Evolutionary conservation across 208 protist genomes (phyloP).

Genomic region (Crithidia fasciculata): DNA sequence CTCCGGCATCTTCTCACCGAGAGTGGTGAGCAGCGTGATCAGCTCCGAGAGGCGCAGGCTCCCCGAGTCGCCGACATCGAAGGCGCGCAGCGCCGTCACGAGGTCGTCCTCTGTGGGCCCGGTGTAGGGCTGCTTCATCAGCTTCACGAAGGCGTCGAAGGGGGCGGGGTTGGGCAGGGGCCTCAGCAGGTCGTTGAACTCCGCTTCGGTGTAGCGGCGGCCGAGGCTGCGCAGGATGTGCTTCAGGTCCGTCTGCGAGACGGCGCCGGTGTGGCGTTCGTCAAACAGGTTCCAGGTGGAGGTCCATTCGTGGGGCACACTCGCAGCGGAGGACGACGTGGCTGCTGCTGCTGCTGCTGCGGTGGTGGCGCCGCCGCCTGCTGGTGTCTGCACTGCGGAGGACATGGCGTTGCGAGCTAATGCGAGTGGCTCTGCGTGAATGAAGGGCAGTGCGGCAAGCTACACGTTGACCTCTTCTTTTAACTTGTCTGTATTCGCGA

Average conservation of each 20-base stretch:
- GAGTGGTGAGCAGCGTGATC: conserved; percentile 81
- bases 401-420: too few relatives aligned
- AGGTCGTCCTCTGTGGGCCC: conserved; percentile 90
- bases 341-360: conserved; percentile 3
- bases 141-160: conserved; percentile 70
- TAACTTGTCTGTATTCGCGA: too few relatives aligned
- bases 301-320: conserved; percentile 82
- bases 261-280: conserved; percentile 68
- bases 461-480: too few relatives aligned
- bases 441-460: too few relatives aligned
- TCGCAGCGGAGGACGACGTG: too few relatives aligned
- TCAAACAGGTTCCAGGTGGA: conserved; percentile 92
- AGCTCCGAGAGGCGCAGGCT: conserved; percentile 77
- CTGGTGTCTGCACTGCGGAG: not conserved
- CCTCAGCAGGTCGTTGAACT: conserved; percentile 80
- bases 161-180: conserved; percentile 65
- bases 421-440: too few relatives aligned
- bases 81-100: conserved; percentile 79
- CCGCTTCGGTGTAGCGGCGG: conserved; percentile 88
- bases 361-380: conserved; percentile 6
- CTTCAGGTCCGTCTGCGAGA: conserved; percentile 82
- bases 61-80: conserved; percentile 80
- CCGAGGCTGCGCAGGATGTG: conserved; percentile 90
- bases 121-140: conserved; percentile 90
- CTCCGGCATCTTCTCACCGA: conserved; percentile 91